Evolutionary conservation across 2,329 filamentous ascomycete genomes (phyloP).

Genomic region (Aspergillus piperis): DNA sequence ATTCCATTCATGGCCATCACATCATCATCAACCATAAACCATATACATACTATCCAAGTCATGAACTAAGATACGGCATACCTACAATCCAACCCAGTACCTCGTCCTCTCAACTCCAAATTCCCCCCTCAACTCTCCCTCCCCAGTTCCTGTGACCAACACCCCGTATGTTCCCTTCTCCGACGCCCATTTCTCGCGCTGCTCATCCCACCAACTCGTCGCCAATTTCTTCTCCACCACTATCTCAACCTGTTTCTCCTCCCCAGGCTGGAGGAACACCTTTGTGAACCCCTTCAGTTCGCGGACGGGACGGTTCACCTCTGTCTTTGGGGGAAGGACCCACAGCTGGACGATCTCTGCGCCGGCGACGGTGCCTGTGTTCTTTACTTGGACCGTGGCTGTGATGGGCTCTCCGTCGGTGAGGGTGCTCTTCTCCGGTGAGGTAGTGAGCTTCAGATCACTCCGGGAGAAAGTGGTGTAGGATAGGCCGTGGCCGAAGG

Average conservation of each 20-base stretch:
- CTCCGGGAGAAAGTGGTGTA: constrained; percentile 70
- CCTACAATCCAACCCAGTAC: constrained; percentile 67
- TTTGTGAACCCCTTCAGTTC: constrained; percentile 69
- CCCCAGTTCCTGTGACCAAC: constrained; percentile 59
- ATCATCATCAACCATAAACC: background rate
- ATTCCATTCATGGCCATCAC: background rate
- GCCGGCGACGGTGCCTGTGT: constrained; percentile 56
- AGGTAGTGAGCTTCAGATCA: constrained; percentile 42
- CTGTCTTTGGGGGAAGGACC: constrained; percentile 48
- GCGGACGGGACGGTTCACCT: constrained; percentile 59
- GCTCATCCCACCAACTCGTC: constrained; percentile 71
- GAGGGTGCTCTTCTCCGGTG: constrained; percentile 37
- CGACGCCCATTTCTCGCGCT: constrained; percentile 63
- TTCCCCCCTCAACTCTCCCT: constrained; percentile 51
- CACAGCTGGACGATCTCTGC: constrained; percentile 60
- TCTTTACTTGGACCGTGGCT: constrained; percentile 51
- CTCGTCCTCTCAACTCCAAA: constrained; percentile 63
- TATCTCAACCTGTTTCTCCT: constrained; percentile 60
- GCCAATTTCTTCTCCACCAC: constrained; percentile 63
- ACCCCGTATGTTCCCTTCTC: constrained; percentile 68
- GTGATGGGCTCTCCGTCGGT: constrained; percentile 50
- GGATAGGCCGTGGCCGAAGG: constrained; percentile 77
- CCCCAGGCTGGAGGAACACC: constrained; percentile 61
- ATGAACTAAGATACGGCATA: no score
- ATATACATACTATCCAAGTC: background rate